These are phyloP conservation scores for Haplosporangium sp. DNA, from an alignment of 371 early-diverging fungal genomes.

Conservation along the genomic window DNA sequence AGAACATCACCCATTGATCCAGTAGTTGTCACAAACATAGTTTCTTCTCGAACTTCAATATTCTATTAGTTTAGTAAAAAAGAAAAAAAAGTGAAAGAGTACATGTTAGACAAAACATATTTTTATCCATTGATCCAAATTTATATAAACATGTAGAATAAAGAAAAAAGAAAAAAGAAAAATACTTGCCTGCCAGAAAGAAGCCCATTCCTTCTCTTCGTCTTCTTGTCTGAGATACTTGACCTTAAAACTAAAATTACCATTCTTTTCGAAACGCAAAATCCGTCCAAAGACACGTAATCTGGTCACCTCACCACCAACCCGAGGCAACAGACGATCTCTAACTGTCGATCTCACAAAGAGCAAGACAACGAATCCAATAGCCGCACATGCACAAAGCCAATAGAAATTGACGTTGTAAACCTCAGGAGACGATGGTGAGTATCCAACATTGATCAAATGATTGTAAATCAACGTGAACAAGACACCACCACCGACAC, in stretches of 20 bases:
- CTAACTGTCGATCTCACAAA: conserved; percentile 67
- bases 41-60: too few species aligned
- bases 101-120: too few species aligned
- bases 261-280: conserved; percentile 48
- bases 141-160: neutral
- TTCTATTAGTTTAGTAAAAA: too few species aligned
- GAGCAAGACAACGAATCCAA: conserved; percentile 60
- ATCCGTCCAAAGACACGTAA: conserved; percentile 62
- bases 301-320: conserved; percentile 60
- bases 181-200: conserved; percentile 51
- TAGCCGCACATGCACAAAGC: conserved; percentile 61
- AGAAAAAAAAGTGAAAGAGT: too few species aligned
- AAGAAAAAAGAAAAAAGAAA: neutral
- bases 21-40: too few species aligned
- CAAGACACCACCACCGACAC: conserved; percentile 70
- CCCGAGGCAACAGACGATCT: conserved; percentile 66
- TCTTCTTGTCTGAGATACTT: conserved; percentile 46
- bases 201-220: conserved; percentile 53
- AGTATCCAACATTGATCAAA: conserved; percentile 50
- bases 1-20: too few species aligned
- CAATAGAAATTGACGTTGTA: conserved; percentile 72
- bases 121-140: too few species aligned
- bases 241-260: conserved; percentile 39
- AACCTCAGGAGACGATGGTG: conserved; percentile 52
- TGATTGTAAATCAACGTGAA: conserved; percentile 70